Evolutionary conservation across 805 yeast genomes (phyloP), one percentile per base, ranked within the genome.

Genomic region (Blastobotrys robertii): DNA sequence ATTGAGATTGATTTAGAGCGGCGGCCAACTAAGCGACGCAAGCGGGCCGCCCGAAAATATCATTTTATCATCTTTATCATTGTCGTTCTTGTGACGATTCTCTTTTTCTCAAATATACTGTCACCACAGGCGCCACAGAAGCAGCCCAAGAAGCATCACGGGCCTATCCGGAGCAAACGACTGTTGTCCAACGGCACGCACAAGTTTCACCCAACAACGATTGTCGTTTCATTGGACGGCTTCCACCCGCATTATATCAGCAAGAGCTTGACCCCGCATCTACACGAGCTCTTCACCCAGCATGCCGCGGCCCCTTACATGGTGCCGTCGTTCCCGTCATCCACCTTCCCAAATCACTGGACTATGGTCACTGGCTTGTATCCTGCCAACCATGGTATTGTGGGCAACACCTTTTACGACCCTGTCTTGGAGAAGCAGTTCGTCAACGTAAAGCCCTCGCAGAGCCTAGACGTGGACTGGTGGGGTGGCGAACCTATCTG

Each of bases 401-500:
- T 88, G 2, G 87, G 92, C 1, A 84, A 86, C 63, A 74, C 79
- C 2, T 85, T 86, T 53, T 83, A 57, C 51, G 95, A 85, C 52
- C 79, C 86, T 0, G 51, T 43, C 1, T 48, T 71, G 22, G 56
- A 70, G 2, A 71, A 68, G 44, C 75, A 74, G 51, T 87, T 87
- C 59, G 64, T 77, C 36, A 80, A 81, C 53, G 77, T 80, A 10
- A 64, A 79, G 44, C 76, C 79, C 0, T 63, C 62, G 25, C 58
- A 57, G 45, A 78, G 81, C 3, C 56, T 74, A 19, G 70, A 73
- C 32, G 65, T 60, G n/a, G 71, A 66, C 15, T 87, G 77, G 70
- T 87, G 95, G 94, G 90, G 87, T 16, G 95, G 95, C 16, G 92
- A 84, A 57, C 92, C 96, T 0, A 55, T 88, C 14, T 88, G 97